Evolutionary conservation across 1,284 basidiomycete genomes (phyloP).

Genomic region (Sporisorium graminicola): DNA sequence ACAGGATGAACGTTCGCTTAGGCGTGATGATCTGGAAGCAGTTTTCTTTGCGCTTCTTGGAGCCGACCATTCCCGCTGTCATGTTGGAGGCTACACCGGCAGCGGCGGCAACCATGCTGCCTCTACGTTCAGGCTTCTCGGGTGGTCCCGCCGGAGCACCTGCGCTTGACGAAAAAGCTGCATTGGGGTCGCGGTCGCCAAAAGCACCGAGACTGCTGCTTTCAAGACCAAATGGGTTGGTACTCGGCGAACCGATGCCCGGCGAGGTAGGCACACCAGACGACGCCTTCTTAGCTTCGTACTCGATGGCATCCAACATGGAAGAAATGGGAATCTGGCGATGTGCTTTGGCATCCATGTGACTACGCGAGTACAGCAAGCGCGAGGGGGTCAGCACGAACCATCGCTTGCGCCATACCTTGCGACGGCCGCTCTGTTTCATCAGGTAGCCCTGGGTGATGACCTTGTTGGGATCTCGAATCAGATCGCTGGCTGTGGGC

Average conservation of each 20-base stretch:
- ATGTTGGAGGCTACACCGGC: constrained; percentile 51
- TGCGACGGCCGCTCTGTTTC: constrained; percentile 93
- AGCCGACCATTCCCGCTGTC: constrained; percentile 39
- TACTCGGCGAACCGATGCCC: constrained; percentile 29
- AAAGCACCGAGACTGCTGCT: constrained; percentile 4
- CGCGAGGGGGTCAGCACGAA: constrained; percentile 70
- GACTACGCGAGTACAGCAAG: constrained; percentile 70
- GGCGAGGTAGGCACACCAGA: constrained; percentile 53
- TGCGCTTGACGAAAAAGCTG: constrained; percentile 17
- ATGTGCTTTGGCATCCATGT: constrained; percentile 81
- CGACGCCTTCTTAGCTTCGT: constrained; percentile 70
- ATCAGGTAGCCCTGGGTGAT: constrained; percentile 84
- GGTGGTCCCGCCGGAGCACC: constrained; percentile 8
- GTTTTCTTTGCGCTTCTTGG: constrained; percentile 71
- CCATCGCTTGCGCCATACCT: constrained; percentile 88
- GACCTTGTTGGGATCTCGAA: constrained; percentile 61
- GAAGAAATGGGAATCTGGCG: constrained; percentile 85
- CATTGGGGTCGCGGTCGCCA: constrained; percentile 15
- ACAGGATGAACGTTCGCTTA: constrained; percentile 87
- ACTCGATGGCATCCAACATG: constrained; percentile 93
- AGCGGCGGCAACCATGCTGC: constrained; percentile 49
- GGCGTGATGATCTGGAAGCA: constrained; percentile 97
- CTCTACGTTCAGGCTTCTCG: constrained; percentile 39
- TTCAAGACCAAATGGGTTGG: constrained; percentile 43
- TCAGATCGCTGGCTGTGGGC: constrained; percentile 32